phyloP scores from a whole-genome alignment of 495 filamentous ascomycete genomes.

The Elasticomyces elasticus region DNA sequence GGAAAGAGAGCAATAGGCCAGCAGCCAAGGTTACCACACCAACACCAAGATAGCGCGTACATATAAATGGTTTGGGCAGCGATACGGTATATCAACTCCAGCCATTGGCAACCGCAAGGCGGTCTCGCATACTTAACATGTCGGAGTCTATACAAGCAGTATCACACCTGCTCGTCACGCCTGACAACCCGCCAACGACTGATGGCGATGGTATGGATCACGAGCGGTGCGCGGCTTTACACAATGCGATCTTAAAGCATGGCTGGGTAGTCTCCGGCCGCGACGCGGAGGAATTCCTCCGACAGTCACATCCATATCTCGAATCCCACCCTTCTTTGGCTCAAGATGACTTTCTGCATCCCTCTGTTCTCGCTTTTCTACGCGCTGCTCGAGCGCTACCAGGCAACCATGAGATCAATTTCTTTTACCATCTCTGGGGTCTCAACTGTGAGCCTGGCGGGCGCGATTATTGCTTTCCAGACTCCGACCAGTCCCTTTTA shows the following conservation, averaged over 20 bases:
- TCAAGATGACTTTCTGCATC: not conserved
- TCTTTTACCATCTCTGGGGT: not conserved
- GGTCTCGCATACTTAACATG: too few relatives aligned
- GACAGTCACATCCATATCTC: not conserved
- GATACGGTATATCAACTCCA: too few relatives aligned
- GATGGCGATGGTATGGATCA: conserved; percentile 3
- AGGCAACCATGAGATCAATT: not conserved
- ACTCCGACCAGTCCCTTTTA: not conserved
- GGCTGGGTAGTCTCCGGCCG: conserved; percentile 1
- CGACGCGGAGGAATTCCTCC: not conserved
- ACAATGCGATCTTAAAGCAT: conserved; percentile 4
- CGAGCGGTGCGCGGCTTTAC: conserved; percentile 1
- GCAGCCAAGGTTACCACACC: too few relatives aligned
- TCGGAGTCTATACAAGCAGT: too few relatives aligned
- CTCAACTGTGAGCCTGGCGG: not conserved
- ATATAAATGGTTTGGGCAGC: too few relatives aligned
- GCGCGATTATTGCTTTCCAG: not conserved
- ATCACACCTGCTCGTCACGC: not conserved
- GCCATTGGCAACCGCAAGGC: too few relatives aligned
- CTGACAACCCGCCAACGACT: not conserved
- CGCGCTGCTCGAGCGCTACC: not conserved
- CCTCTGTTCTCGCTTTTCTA: not conserved
- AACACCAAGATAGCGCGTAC: too few relatives aligned
- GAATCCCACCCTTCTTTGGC: not conserved
- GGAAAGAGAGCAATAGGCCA: too few relatives aligned